phyloP scores from a whole-genome alignment of 768 basidiomycete species.

The Auricularia sp. region DNA sequence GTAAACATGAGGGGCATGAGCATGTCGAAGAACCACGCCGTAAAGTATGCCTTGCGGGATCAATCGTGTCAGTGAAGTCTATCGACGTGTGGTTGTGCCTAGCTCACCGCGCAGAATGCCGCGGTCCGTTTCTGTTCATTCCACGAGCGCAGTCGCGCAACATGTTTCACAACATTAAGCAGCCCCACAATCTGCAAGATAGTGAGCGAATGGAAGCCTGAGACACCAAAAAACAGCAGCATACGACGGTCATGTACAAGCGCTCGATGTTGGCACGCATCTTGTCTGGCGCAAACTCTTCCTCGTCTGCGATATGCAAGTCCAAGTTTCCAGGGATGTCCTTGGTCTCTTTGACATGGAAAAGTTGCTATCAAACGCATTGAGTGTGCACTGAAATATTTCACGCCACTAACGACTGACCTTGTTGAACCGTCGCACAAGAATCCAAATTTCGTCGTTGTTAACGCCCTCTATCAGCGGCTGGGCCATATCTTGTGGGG shows the following conservation, averaged over 20 bases:
- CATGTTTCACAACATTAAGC: conserved; percentile 24
- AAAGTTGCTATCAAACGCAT: conserved; percentile 23
- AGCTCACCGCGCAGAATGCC: background rate
- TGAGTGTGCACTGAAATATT: background rate
- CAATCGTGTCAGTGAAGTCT: background rate
- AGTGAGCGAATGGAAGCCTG: background rate
- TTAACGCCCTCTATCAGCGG: conserved; percentile 25
- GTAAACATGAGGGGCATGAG: conserved; percentile 24
- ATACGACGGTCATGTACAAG: conserved; percentile 26
- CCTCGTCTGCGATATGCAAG: conserved; percentile 26
- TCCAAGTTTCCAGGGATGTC: conserved; percentile 24
- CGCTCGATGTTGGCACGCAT: conserved; percentile 31
- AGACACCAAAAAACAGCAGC: background rate
- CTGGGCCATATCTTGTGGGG: conserved; percentile 13
- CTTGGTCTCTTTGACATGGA: conserved; percentile 25
- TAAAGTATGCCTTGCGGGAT: conserved; percentile 21
- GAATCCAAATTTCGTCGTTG: conserved; percentile 29
- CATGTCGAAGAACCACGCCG: conserved; percentile 27
- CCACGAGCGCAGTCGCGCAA: conserved; percentile 31
- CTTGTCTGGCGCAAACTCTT: conserved; percentile 35
- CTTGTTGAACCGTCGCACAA: conserved; percentile 33
- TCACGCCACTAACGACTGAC: conserved; percentile 12
- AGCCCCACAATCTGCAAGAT: conserved; percentile 18
- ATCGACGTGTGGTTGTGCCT: background rate
- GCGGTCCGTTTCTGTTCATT: conserved; percentile 26